Base-by-base conservation (phyloP, 2,329 filamentous ascomycete genomes). In the Didymella keratinophila region DNA sequence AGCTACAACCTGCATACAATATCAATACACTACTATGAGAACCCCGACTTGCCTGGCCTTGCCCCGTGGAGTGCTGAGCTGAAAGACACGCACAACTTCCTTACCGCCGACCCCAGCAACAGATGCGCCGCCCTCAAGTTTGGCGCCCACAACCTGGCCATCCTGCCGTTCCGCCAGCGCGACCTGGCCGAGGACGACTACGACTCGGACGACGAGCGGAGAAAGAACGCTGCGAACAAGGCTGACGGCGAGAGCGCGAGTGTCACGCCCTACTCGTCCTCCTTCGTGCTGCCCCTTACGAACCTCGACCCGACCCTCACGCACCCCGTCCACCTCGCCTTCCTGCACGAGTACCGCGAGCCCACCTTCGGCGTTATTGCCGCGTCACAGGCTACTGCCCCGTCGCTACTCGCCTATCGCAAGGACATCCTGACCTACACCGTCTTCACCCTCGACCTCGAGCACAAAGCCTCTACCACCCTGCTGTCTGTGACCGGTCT, bases 21-120 rank as follows among this genome's bases (percentile, higher is more conserved):
- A 63, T 98, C 94, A 50, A 94, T 99, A 70, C 95, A 99, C 80
- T 98, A 93, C 82, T 99, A 98, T 79, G 95, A 99, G 77, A 91
- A 95, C 75, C 93, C 97, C 72, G 93, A 97, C 73, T 82, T 94
- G 61, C 87, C 90, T 65, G 88, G 89, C 52, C 69, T 71, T 67
- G 90, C 87, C 62, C 93, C 94, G 0, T 97, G 93, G 89, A 88
- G 90, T 49, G 85, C 89, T 51, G 86, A 89, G 54, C 80, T 96
- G 70, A 87, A 86, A 73, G 86, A 90, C 62, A 92, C 89, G 74
- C 85, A 88, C 76, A 97, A 90, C 76, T 90, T 91, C 69, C 82
- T 99, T 70, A 90, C 89, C 48, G 91, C 94, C 58, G 95, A 99
- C 71, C 94, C 95, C 2, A 90, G 89, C 67, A 97, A 92, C 79